Percentiles rank a stretch among this genome's conserved stretches.
These are phyloP conservation scores for Entomortierella chlamydospora DNA, from an alignment of 192 early-diverging fungal species.

Conservation along the genomic window DNA sequence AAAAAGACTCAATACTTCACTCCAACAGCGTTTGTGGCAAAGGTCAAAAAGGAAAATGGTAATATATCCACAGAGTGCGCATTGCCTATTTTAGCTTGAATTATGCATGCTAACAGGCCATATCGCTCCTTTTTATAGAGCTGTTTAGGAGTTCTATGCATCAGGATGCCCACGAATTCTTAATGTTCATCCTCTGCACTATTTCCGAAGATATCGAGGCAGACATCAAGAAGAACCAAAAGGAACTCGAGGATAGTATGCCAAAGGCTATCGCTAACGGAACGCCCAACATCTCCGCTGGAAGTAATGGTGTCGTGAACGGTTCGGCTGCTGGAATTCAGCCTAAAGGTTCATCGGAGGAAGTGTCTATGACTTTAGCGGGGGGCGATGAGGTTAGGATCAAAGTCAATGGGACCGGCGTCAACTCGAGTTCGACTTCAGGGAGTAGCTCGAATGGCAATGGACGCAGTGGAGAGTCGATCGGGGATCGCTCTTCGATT, in stretches of 20 bases:
- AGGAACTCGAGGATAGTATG: slow-evolving; percentile 32
- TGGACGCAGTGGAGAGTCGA: slow-evolving; percentile 25
- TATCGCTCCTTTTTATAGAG: slow-evolving; percentile 64
- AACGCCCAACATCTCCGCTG: background rate
- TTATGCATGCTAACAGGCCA: slow-evolving; percentile 11
- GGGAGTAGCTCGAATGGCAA: slow-evolving; percentile 23
- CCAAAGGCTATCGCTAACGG: slow-evolving; percentile 21
- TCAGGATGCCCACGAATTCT: slow-evolving; percentile 98
- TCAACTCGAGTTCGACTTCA: slow-evolving; percentile 25
- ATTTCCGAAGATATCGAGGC: slow-evolving; percentile 88
- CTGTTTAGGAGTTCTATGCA: slow-evolving; percentile 94
- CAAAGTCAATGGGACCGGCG: slow-evolving; percentile 44
- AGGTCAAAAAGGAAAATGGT: slow-evolving; percentile 95
- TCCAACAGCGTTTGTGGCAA: slow-evolving; percentile 87
- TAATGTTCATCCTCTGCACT: slow-evolving; percentile 94
- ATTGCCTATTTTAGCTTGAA: background rate
- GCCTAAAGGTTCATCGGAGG: slow-evolving; percentile 18
- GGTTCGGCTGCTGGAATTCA: slow-evolving; percentile 1
- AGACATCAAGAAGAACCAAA: slow-evolving; percentile 68
- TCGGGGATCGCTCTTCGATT: slow-evolving; percentile 51
- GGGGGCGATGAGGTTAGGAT: slow-evolving; percentile 52
- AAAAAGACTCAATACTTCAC: slow-evolving; percentile 87
- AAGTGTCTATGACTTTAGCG: slow-evolving; percentile 32
- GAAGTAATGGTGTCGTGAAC: slow-evolving; percentile 17
- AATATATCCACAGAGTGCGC: slow-evolving; percentile 13